phyloP scores from a whole-genome alignment of 2,329 filamentous ascomycete genomes.

The Penicillium sp. region DNA sequence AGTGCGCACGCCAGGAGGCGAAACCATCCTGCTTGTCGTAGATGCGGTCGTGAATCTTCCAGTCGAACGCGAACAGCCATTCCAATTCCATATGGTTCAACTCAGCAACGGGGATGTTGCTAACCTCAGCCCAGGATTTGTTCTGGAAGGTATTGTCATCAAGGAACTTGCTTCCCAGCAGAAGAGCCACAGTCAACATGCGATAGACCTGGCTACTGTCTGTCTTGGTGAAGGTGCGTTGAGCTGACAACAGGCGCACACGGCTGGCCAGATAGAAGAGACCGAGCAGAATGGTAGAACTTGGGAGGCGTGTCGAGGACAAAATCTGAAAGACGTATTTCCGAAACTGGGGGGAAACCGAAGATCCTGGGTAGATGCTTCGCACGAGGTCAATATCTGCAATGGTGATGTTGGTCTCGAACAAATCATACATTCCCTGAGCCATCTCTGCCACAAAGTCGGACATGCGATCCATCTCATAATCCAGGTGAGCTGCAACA shows the following conservation, averaged over 20 bases:
- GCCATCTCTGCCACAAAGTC: slow-evolving; percentile 93
- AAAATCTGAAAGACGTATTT: slow-evolving; percentile 92
- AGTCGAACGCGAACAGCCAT: slow-evolving; percentile 79
- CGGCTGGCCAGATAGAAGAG: slow-evolving; percentile 85
- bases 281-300: slow-evolving; percentile 84
- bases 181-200: slow-evolving; percentile 77
- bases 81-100: slow-evolving; percentile 83
- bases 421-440: slow-evolving; percentile 64
- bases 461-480: slow-evolving; percentile 94
- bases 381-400: slow-evolving; percentile 62
- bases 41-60: slow-evolving; percentile 83
- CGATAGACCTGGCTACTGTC: slow-evolving; percentile 74
- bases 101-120: slow-evolving; percentile 78
- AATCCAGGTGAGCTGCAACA: slow-evolving; percentile 90
- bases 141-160: slow-evolving; percentile 99
- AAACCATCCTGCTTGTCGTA: slow-evolving; percentile 69
- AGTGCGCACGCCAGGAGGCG: slow-evolving; percentile 62
- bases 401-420: slow-evolving; percentile 54
- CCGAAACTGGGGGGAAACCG: slow-evolving; percentile 70
- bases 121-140: slow-evolving; percentile 93
- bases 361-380: slow-evolving; percentile 61
- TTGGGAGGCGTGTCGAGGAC: slow-evolving; percentile 83
- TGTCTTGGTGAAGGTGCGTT: slow-evolving; percentile 51
- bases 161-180: slow-evolving; percentile 91
- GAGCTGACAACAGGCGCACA: slow-evolving; percentile 68